These are phyloP conservation scores for Acorus gramineus DNA, from an alignment of 106 monocot species.

Conservation along the genomic window DNA sequence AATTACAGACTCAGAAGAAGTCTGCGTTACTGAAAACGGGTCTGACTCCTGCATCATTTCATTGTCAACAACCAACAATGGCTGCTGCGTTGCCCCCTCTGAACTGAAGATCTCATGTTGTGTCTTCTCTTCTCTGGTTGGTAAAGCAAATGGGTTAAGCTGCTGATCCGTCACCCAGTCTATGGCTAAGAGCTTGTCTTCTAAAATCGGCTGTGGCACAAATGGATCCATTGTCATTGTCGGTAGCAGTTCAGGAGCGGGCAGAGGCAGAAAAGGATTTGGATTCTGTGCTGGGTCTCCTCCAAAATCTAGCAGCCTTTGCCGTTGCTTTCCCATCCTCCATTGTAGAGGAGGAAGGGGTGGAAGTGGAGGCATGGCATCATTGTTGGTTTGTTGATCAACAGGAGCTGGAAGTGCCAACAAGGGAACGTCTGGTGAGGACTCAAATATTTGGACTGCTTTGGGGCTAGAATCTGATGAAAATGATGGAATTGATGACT, in stretches of 20 bases:
- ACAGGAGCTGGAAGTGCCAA: constrained; percentile 3
- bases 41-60: not conserved
- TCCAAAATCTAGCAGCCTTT: not conserved
- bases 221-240: no score
- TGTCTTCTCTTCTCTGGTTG: no score
- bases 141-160: no score
- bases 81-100: constrained; percentile 8
- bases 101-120: not conserved
- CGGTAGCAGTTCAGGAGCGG: no score
- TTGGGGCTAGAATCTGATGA: no score
- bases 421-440: not conserved
- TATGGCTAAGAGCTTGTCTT: no score
- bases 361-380: constrained; percentile 69
- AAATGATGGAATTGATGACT: no score
- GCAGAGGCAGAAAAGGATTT: no score
- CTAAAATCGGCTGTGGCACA: no score
- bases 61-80: constrained; percentile 13
- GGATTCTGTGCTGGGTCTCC: no score
- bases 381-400: constrained; percentile 11
- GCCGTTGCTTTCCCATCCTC: constrained; percentile 66
- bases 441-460: not conserved
- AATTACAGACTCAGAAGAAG: not conserved
- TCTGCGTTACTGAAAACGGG: no score
- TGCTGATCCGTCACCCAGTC: no score
- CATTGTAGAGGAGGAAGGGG: constrained; percentile 82